These are phyloP conservation scores for Physcomitrium patens DNA, from an alignment of 225 moss, liverwort and hornwort genomes.

Conservation along the genomic window DNA sequence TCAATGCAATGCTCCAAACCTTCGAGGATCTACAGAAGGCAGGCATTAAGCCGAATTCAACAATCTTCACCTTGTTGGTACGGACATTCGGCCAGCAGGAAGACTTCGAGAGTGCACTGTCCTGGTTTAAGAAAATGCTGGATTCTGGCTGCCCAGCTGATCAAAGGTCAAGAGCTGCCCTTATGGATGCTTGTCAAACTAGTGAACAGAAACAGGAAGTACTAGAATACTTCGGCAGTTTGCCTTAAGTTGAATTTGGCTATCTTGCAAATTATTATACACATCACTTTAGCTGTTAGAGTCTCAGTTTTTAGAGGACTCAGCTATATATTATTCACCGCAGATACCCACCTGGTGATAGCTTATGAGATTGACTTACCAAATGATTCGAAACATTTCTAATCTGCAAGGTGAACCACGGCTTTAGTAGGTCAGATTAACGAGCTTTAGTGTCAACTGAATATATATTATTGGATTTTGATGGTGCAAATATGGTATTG, in stretches of 20 bases:
- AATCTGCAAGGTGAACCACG: not conserved
- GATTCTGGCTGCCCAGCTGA: conserved; percentile 62
- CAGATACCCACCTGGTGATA: no score
- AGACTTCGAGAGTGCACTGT: conserved; percentile 66
- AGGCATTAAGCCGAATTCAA: conserved; percentile 68
- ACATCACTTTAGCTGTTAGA: not conserved
- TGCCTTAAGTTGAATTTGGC: conserved; percentile 18
- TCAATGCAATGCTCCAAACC: conserved; percentile 54
- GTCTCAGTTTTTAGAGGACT: not conserved
- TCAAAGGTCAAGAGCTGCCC: conserved; percentile 64
- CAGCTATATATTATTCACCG: not conserved
- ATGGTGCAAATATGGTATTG: no score
- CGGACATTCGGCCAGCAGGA: conserved; percentile 69
- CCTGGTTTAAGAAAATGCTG: conserved; percentile 77
- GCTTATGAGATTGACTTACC: no score
- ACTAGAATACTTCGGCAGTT: conserved; percentile 42
- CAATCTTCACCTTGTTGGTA: conserved; percentile 79
- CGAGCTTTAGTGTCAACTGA: conserved; percentile 3
- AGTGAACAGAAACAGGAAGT: conserved; percentile 73
- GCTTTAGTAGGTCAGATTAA: conserved; percentile 14
- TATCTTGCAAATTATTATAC: not conserved
- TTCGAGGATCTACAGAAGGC: conserved; percentile 63
- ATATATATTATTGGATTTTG: not conserved
- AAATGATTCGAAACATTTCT: not conserved
- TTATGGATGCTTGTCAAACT: conserved; percentile 68